These are phyloP conservation scores for Sesbania bispinosa DNA, from an alignment of 306 rosid species.

Conservation along the genomic window DNA sequence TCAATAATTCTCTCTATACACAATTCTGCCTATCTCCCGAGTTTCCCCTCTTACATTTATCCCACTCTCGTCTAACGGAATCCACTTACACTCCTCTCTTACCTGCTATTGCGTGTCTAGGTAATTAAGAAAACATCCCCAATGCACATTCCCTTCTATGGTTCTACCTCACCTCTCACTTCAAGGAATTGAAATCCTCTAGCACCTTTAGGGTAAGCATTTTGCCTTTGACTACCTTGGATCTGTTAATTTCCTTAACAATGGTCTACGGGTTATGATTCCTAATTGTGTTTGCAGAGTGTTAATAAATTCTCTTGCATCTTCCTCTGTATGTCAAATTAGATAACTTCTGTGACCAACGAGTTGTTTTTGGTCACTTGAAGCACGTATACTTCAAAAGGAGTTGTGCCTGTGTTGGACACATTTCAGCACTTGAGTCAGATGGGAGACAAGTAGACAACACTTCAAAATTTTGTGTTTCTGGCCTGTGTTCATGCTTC, in stretches of 20 bases:
- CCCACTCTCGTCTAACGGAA: no score
- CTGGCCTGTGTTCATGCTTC: not conserved
- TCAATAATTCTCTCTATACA: not conserved
- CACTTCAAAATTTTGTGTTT: not conserved
- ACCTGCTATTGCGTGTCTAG: no score
- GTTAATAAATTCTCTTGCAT: not conserved
- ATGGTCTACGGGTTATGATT: not conserved
- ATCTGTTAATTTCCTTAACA: not conserved
- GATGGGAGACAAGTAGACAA: not conserved
- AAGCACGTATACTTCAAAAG: not conserved
- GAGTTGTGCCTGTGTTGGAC: not conserved
- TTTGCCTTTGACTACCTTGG: not conserved
- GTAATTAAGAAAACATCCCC: no score
- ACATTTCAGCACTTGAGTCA: not conserved
- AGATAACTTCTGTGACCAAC: not conserved
- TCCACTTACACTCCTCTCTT: no score
- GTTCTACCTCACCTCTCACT: no score
- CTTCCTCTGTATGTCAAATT: not conserved
- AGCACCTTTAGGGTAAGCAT: no score
- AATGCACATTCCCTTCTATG: no score
- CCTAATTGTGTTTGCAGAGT: not conserved
- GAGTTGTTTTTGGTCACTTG: not conserved
- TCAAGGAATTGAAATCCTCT: no score
- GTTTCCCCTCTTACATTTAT: not conserved
- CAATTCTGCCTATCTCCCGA: not conserved